Evolutionary conservation across 2,329 filamentous ascomycete genomes (phyloP).

Genomic region (Trichoderma atroviride): DNA sequence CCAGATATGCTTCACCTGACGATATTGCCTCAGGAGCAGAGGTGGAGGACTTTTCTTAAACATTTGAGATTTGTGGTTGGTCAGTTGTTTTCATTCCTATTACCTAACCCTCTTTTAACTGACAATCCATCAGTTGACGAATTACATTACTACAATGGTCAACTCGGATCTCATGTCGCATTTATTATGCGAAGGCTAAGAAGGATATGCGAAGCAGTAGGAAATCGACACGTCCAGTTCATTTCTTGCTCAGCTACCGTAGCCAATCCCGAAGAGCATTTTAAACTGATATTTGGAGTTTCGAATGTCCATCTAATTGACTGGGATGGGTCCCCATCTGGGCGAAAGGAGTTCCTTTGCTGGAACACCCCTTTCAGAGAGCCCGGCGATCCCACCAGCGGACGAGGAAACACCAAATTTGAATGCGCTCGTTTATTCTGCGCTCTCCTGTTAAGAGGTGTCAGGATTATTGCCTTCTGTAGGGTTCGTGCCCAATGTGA

Average conservation of each 20-base stretch:
- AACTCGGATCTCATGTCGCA: constrained; percentile 91
- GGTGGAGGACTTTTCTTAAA: constrained; percentile 85
- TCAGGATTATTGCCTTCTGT: constrained; percentile 92
- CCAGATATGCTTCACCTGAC: constrained; percentile 97
- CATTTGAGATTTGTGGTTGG: constrained; percentile 86
- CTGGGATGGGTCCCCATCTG: constrained; percentile 87
- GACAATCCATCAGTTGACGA: constrained; percentile 63
- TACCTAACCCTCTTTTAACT: neutral
- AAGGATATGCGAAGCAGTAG: constrained; percentile 85
- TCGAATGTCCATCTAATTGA: constrained; percentile 80
- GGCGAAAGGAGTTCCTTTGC: constrained; percentile 91
- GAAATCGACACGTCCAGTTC: constrained; percentile 83
- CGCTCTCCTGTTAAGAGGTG: constrained; percentile 82
- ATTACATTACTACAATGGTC: constrained; percentile 92
- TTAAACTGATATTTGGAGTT: constrained; percentile 91
- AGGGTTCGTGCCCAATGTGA: constrained; percentile 87
- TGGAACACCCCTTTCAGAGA: constrained; percentile 98
- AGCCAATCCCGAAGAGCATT: constrained; percentile 87
- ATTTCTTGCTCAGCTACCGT: constrained; percentile 97
- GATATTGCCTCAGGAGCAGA: constrained; percentile 87
- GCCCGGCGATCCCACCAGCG: constrained; percentile 81
- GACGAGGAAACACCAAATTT: constrained; percentile 77
- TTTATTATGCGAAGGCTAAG: constrained; percentile 91
- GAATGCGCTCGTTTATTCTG: constrained; percentile 93
- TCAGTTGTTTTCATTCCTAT: constrained; percentile 35